A percentile compares a stretch with the other conserved stretches of the same genome.
These are phyloP conservation scores for Torulaspora microellipsoides DNA, from an alignment of 805 yeast species.

Conservation along the genomic window DNA sequence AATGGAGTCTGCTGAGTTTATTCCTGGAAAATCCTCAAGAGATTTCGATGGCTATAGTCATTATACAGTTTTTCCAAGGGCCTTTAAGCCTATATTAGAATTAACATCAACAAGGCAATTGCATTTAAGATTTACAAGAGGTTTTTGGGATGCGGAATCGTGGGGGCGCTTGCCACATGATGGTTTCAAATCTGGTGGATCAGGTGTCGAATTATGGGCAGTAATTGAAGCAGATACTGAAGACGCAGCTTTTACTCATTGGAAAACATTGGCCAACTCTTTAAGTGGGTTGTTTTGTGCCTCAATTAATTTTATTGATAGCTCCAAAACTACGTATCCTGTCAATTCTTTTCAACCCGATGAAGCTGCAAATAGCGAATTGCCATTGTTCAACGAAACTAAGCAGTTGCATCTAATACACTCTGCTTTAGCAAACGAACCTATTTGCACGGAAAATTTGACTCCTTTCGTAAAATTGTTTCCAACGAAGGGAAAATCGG, in stretches of 20 bases:
- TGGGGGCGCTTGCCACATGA: slow-evolving; percentile 80
- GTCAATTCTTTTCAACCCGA: slow-evolving; percentile 35
- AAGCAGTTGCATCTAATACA: slow-evolving; percentile 55
- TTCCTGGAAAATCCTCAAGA: slow-evolving; percentile 24
- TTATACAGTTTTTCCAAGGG: slow-evolving; percentile 70
- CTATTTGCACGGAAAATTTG: slow-evolving; percentile 92
- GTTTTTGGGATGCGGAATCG: slow-evolving; percentile 86
- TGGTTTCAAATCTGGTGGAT: slow-evolving; percentile 80
- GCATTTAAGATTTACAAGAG: slow-evolving; percentile 84
- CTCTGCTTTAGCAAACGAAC: slow-evolving; percentile 91
- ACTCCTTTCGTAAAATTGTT: slow-evolving; percentile 87
- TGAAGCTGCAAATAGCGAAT: slow-evolving; percentile 12
- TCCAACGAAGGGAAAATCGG: slow-evolving; percentile 90
- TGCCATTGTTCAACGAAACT: slow-evolving; percentile 28
- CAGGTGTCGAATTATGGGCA: slow-evolving; percentile 94
- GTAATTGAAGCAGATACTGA: slow-evolving; percentile 59
- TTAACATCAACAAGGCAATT: slow-evolving; percentile 65
- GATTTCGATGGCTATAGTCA: slow-evolving; percentile 37
- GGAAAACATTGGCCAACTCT: slow-evolving; percentile 70
- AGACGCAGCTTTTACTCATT: slow-evolving; percentile 52
- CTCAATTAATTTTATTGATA: slow-evolving; percentile 82
- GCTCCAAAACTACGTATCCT: slow-evolving; percentile 69
- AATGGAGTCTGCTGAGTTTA: slow-evolving; percentile 47
- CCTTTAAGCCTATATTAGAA: slow-evolving; percentile 71
- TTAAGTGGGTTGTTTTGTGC: slow-evolving; percentile 94